Base-by-base conservation (phyloP, 176 grass and related monocot species). In the Triticum dicoccoides region DNA sequence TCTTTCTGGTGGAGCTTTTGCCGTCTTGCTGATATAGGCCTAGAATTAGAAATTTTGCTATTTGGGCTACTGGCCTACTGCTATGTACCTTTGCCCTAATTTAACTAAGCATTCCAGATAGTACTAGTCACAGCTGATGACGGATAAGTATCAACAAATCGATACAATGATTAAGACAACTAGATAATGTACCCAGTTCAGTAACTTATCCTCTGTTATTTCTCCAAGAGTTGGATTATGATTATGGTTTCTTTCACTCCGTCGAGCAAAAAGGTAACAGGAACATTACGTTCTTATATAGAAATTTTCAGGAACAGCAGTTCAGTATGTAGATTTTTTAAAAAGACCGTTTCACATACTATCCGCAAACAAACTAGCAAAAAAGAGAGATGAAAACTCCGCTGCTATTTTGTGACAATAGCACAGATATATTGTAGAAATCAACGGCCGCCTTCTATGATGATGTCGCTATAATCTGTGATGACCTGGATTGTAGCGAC, bases 401-500 rank as follows among this genome's bases (percentile, higher is more conserved):
- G 30, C 61, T n/a, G 20, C 5, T 20, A 13, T 47, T 47, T 33
- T 25, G n/a, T 77, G 37, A 42, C n/a, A 4, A 29, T 17, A 71
- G 9, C n/a, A 18, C 17, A 62, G 24, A 80, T 4, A 54, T 65
- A 73, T 59, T 18, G 32, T 34, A 45, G 5, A 73, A 69, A 77
- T 14, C 64, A 58, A 39, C 32, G 39, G n/a, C 70, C 0, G 11
- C 14, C 76, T 76, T 75, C 37, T 30, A 8, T 62, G 71, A 77
- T 18, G 51, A 54, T 54, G 51, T 54, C 18, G 15, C 5, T 54
- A 54, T 54, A 87, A 66, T 83, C 12, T 42, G n/a, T 18, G 41
- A 66, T 79, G 84, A 44, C 42, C 13, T 71, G 83, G 79, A 41
- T 58, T 23, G 73, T 64, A 8, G n/a, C 52, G 70, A 73, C 64